Conservation (phyloP, 495 filamentous ascomycete genomes). For the Penicillium odoratum region DNA sequence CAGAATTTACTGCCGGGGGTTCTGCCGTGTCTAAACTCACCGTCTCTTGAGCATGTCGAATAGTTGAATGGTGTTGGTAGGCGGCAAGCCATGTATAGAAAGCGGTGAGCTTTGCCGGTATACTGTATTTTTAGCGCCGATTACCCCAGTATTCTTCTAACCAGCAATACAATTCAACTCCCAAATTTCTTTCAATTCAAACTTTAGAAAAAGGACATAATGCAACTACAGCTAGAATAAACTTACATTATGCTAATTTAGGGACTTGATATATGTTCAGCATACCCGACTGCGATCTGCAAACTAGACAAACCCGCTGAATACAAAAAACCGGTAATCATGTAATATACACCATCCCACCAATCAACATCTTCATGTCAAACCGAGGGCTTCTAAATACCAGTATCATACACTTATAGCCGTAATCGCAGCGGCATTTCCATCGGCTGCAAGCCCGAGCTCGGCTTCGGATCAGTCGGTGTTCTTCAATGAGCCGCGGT, state of each 20-base stretch:
- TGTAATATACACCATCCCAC: conserved; percentile 1
- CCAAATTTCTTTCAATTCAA: too few relatives aligned
- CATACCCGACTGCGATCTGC: neutral
- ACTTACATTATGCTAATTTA: too few relatives aligned
- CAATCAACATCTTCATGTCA: conserved; percentile 9
- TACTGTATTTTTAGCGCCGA: neutral
- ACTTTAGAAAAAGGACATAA: too few relatives aligned
- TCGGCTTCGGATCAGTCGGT: neutral
- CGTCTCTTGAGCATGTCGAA: too few relatives aligned
- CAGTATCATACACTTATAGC: conserved; percentile 32
- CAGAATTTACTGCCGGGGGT: too few relatives aligned
- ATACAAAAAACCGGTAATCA: neutral
- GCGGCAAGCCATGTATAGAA: too few relatives aligned
- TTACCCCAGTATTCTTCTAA: neutral
- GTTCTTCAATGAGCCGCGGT: conserved; percentile 14
- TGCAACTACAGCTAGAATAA: too few relatives aligned
- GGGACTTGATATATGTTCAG: too few relatives aligned
- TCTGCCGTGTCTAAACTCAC: too few relatives aligned
- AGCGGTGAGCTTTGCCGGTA: neutral
- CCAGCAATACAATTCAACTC: neutral
- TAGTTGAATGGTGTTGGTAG: too few relatives aligned
- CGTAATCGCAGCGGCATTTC: conserved; percentile 29
- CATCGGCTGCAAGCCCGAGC: conserved; percentile 20
- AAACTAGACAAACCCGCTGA: too few relatives aligned
- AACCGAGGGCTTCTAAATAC: conserved; percentile 32